Evolutionary conservation across 441 rosid species (phyloP).

Genomic region (Populus hybrid): DNA sequence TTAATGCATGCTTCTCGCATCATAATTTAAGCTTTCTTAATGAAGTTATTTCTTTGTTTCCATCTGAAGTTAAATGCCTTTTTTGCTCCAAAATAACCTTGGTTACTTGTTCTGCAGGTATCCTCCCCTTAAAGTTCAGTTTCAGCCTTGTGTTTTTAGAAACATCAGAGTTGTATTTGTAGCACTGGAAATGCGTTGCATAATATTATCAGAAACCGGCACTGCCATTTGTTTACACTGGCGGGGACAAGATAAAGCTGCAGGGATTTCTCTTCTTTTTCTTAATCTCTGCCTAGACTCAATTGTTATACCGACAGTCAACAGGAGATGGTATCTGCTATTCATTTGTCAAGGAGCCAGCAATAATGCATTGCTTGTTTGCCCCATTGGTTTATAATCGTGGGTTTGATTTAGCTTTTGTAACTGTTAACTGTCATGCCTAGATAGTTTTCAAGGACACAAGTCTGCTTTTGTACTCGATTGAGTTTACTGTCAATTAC

Average conservation of each 20-base stretch:
- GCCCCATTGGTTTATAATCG: not conserved
- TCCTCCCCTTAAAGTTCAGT: slow-evolving; percentile 13
- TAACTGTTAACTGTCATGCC: not conserved
- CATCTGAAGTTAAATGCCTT: not conserved
- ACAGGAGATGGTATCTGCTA: slow-evolving; percentile 2
- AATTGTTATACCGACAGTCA: slow-evolving; percentile 4
- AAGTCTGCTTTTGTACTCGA: not conserved
- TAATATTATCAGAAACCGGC: not conserved
- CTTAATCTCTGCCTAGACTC: slow-evolving; percentile 24
- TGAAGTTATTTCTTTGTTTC: not conserved
- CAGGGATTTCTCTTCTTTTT: slow-evolving; percentile 21
- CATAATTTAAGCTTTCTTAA: not conserved
- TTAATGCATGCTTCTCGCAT: not conserved
- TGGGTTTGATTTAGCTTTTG: not conserved
- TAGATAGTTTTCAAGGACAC: not conserved
- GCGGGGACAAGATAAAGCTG: slow-evolving; percentile 21
- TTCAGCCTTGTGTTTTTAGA: slow-evolving; percentile 18
- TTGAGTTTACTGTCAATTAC: not conserved
- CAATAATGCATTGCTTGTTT: slow-evolving; percentile 7
- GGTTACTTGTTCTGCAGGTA: slow-evolving; percentile 24
- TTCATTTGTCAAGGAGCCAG: slow-evolving; percentile 19
- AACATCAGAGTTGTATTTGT: not conserved
- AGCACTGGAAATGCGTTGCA: slow-evolving; percentile 10
- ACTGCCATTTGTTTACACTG: not conserved
- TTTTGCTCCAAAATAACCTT: slow-evolving; percentile 4